Percentiles rank a stretch among this genome's conserved stretches.
phyloP scores from a whole-genome alignment of 2,329 filamentous ascomycete species.

The Hymenoscyphus albidus region DNA sequence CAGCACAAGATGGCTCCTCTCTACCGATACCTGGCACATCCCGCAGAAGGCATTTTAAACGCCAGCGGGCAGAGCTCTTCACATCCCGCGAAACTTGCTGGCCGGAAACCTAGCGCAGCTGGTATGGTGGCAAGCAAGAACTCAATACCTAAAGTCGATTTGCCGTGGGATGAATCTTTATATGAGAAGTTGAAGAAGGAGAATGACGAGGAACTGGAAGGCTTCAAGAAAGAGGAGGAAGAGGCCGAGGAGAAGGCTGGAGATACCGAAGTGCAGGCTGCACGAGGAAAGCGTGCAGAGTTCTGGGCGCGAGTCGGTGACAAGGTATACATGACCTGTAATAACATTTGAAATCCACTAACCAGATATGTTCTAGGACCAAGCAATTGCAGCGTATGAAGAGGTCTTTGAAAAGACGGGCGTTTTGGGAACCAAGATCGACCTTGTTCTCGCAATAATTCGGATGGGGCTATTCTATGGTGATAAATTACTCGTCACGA shows the following conservation, averaged over 20 bases:
- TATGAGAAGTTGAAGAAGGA: conserved; percentile 74
- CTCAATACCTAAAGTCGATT: conserved; percentile 58
- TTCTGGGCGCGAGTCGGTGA: conserved; percentile 95
- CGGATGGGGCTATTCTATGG: conserved; percentile 94
- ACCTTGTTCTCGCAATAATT: conserved; percentile 93
- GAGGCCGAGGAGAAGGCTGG: conserved; percentile 94
- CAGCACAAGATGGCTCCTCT: conserved; percentile 85
- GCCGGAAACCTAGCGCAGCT: conserved; percentile 65
- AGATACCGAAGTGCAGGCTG: conserved; percentile 90
- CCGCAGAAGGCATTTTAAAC: conserved; percentile 60
- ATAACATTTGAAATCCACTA: conserved; percentile 16
- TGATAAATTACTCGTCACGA: conserved; percentile 88
- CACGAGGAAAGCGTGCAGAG: conserved; percentile 90
- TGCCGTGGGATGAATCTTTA: conserved; percentile 87
- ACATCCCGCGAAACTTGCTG: conserved; percentile 50
- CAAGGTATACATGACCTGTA: conserved; percentile 61
- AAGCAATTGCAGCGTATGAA: conserved; percentile 89
- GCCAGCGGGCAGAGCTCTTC: conserved; percentile 44
- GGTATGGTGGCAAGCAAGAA: conserved; percentile 73
- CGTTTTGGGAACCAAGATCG: conserved; percentile 94
- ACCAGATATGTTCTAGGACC: conserved; percentile 59
- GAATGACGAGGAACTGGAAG: conserved; percentile 73
- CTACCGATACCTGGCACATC: conserved; percentile 80
- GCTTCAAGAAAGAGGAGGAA: conserved; percentile 80
- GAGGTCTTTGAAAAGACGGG: conserved; percentile 95